phyloP scores from a whole-genome alignment of 306 rosid genomes.

The Alnus glutinosa region DNA sequence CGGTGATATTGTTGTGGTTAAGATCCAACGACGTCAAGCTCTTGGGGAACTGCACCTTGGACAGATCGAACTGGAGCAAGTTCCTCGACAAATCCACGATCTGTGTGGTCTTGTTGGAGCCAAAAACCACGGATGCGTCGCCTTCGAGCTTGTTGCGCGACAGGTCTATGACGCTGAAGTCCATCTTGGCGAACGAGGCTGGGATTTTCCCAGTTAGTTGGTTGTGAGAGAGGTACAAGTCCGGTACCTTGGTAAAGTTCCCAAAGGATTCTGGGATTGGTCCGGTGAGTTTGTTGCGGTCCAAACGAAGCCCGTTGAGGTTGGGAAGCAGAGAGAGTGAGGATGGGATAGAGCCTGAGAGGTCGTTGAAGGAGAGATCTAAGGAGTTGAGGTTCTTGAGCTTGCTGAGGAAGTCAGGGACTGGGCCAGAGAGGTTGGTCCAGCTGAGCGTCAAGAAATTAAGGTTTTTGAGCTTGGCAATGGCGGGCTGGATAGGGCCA shows the following conservation, averaged over 20 bases:
- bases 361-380: constrained; percentile 55
- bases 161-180: constrained; percentile 37
- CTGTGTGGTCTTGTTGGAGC: constrained; percentile 41
- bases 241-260: constrained; percentile 30
- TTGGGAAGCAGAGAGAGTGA: constrained; percentile 56
- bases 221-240: constrained; percentile 47
- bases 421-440: constrained; percentile 58
- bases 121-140: constrained; percentile 62
- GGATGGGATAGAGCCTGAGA: constrained; percentile 53
- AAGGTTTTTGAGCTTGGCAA: constrained; percentile 55
- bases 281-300: constrained; percentile 51
- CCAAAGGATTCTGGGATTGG: constrained; percentile 49
- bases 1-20: constrained; percentile 58
- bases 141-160: constrained; percentile 74
- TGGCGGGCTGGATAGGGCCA: constrained; percentile 65
- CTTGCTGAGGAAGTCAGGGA: constrained; percentile 58
- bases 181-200: constrained; percentile 31
- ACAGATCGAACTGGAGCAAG: constrained; percentile 49
- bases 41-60: constrained; percentile 41
- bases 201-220: constrained; percentile 60
- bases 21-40: constrained; percentile 54
- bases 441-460: constrained; percentile 42
- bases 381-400: constrained; percentile 47
- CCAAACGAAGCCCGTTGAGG: constrained; percentile 34
- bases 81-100: constrained; percentile 57